Base-by-base conservation (phyloP, 2,329 filamentous ascomycete genomes). In the Penicillium sp. region DNA sequence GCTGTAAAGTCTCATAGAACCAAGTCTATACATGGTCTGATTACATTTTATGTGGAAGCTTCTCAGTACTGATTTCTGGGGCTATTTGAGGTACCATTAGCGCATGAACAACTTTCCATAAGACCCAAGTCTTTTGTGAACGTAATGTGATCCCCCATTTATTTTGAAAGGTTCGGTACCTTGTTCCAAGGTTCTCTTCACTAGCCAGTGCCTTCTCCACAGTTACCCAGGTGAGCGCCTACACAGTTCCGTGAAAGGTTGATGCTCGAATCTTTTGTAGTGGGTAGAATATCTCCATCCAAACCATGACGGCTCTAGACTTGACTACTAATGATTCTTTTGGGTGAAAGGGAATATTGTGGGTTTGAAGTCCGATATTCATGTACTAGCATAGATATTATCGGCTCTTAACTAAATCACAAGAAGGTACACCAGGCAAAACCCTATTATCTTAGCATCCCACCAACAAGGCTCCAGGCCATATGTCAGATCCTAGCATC, bases 1-100 rank as follows among this genome's bases (percentile, higher is more conserved):
- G 77, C 76, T 92, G 70, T 92, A 71, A 73, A 7, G 29, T 38
- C 43, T 18, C 10, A 22, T 36, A 36, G 38, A 34, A 40, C 31
- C 16, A 36, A 21, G 18, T 22, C 39, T 47, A 45, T 18, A 60
- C 52, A 16, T 52, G 21, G 11, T 29, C 39, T 57, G 52, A 32
- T 18, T 42, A 45, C 45, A 40, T 47, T 42, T 43, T 39, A 22
- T 46, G 24, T 54, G 24, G 14, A 34, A 34, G 14, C 10, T 34
- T 3, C 8, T 34, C 32, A 9, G 11, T 27, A 8, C 24, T 5
- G 8, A 27, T 27, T 5, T 27, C 6, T 27, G 24, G 5, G 5
- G 8, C 3, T 27, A 27, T 27, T 9, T 34, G 1, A 18, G 16
- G n/a, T 22, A n/a, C 18, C 13, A 31, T 11, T 14, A 31, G 4